These are phyloP conservation scores for Pseudoscleropodium purum DNA, from an alignment of 225 moss, liverwort and hornwort genomes.

Conservation along the genomic window DNA sequence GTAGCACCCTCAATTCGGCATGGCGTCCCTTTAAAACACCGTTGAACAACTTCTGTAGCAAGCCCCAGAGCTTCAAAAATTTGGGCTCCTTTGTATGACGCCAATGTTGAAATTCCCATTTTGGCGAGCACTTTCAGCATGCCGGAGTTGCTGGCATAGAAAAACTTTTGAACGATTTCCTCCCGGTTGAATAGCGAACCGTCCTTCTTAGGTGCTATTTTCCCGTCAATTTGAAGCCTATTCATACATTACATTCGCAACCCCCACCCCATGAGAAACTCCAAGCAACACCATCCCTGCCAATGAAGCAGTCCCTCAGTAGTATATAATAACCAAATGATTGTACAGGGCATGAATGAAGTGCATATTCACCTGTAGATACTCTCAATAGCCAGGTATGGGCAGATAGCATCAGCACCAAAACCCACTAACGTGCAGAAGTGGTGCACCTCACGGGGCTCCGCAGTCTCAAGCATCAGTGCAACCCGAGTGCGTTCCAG, in stretches of 20 bases:
- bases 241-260: neutral
- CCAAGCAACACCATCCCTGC: neutral
- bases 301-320: neutral
- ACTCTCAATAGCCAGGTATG: constrained; percentile 70
- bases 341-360: neutral
- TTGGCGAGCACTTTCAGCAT: constrained; percentile 89
- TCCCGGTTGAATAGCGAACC: constrained; percentile 41
- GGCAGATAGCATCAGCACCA: constrained; percentile 77
- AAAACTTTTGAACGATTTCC: constrained; percentile 62
- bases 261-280: neutral
- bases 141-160: constrained; percentile 66
- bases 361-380: constrained; percentile 41
- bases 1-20: constrained; percentile 81
- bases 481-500: constrained; percentile 69
- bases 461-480: constrained; percentile 65
- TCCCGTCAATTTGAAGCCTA: constrained; percentile 76
- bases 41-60: constrained; percentile 61
- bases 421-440: constrained; percentile 80
- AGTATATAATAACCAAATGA: neutral
- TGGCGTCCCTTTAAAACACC: constrained; percentile 73
- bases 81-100: constrained; percentile 82
- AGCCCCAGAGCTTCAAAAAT: constrained; percentile 87
- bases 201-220: constrained; percentile 53
- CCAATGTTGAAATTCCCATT: constrained; percentile 84
- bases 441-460: constrained; percentile 82